Evolutionary conservation across 2,329 filamentous ascomycete genomes (phyloP), one percentile per base, ranked within the genome.

Genomic region (Colletotrichum sp.): DNA sequence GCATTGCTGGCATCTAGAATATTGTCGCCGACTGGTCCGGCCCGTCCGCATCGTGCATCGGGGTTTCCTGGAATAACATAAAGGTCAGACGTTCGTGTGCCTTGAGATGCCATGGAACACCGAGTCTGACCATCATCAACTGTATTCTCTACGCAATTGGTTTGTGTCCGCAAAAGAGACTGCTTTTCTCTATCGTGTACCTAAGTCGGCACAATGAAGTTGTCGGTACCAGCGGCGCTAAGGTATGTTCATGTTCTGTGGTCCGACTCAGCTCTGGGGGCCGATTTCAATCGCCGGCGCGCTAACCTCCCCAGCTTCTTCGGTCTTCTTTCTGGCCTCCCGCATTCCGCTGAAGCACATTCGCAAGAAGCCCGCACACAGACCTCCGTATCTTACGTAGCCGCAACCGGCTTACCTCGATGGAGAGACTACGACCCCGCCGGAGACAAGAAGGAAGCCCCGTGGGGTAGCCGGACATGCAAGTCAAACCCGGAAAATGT

Each of bases 401-500:
- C 68, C 4, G 61, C 43, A 72, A 26, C 62, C 6, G 71, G 62
- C 16, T 32, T 75, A 8, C 62, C 73, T 26, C 62, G 24, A 10
- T 75, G 66, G 66, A 48, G 55, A 32, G 55, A 73, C 28, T 21
- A 67, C 18, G 62, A 66, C 10, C 32, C 16, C 24, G 34, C 26
- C 24, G 48, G 43, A 8, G 43, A 62, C 16, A 30, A 52, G 18
- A 55, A 48, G 13, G 24, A 58, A 12, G 56, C 69, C 8, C 73
- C 73, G 7, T 75, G 73, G 73, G 73, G 73, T 28, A 30, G 36
- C 18, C 62, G 73, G 4, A 73, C 73, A 15, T 64, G 32, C 43
- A 36, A 69, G 30, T 70, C 74, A 32, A 52, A 76, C 30, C 74
- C 73, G 5, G 70, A 73, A 2, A 58, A 75, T 16, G 64, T 73